Evolutionary conservation across 1,284 basidiomycete species (phyloP).

Genomic region (Marasmius sp.): DNA sequence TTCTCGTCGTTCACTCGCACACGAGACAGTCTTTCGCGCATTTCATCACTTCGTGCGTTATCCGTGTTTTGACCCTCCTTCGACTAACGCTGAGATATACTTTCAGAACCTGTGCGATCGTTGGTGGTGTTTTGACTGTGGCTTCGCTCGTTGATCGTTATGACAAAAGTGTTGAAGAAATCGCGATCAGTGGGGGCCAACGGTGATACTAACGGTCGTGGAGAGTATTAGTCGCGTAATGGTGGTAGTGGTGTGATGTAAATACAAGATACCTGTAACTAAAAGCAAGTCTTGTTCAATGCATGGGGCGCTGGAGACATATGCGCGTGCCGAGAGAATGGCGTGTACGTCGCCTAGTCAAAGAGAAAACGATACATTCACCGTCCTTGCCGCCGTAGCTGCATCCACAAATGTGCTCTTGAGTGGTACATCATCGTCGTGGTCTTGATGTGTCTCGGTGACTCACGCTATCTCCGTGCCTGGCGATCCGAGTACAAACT

Average conservation of each 20-base stretch:
- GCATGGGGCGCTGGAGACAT: too few relatives aligned
- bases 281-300: too few relatives aligned
- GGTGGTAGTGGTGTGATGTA: too few relatives aligned
- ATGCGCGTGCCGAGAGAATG: too few relatives aligned
- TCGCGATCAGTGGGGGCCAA: constrained; percentile 28
- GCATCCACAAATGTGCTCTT: too few relatives aligned
- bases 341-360: too few relatives aligned
- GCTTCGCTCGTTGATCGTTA: constrained; percentile 91
- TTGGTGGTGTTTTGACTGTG: constrained; percentile 95
- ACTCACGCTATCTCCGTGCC: neutral
- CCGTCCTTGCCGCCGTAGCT: too few relatives aligned
- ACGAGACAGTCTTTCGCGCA: constrained; percentile 93
- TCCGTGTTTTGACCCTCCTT: neutral
- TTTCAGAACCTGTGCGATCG: constrained; percentile 90
- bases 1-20: constrained; percentile 88
- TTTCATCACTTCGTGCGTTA: constrained; percentile 88
- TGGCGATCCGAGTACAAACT: neutral
- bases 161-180: constrained; percentile 68
- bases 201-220: neutral
- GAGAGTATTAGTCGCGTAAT: neutral
- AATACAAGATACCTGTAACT: too few relatives aligned
- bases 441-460: neutral
- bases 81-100: neutral
- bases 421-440: neutral
- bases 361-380: too few relatives aligned